Evolutionary conservation across 345 rosid species (phyloP).

Genomic region (Rhizophora apiculata): DNA sequence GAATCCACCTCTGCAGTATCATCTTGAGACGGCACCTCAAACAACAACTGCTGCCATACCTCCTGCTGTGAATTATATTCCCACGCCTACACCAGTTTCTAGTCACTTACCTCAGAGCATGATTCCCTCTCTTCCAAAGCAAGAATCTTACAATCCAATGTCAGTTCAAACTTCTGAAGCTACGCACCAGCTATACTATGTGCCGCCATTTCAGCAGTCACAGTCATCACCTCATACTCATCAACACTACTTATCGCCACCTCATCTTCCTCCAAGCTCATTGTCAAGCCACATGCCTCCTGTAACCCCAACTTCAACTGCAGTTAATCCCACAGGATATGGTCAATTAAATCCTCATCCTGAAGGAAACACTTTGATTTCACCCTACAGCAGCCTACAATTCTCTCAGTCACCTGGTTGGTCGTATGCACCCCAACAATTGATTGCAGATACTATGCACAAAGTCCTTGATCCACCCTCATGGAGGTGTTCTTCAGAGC

Average conservation of each 20-base stretch:
- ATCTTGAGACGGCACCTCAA: slow-evolving; percentile 13
- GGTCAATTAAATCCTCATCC: slow-evolving; percentile 12
- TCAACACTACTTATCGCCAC: slow-evolving; percentile 22
- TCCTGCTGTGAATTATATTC: slow-evolving; percentile 6
- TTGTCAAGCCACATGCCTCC: slow-evolving; percentile 22
- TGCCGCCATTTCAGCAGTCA: slow-evolving; percentile 17
- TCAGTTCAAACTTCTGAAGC: slow-evolving; percentile 15
- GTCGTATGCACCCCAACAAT: slow-evolving; percentile 11
- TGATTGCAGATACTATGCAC: slow-evolving; percentile 17
- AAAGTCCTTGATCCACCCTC: slow-evolving; percentile 23
- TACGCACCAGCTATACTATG: slow-evolving; percentile 18
- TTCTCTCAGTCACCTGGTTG: slow-evolving; percentile 24
- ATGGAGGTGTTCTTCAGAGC: slow-evolving; percentile 23
- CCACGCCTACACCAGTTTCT: slow-evolving; percentile 20
- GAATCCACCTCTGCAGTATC: slow-evolving; percentile 18
- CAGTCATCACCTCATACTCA: slow-evolving; percentile 20
- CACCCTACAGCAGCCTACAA: slow-evolving; percentile 21
- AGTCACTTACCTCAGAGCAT: slow-evolving; percentile 18
- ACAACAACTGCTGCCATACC: background rate
- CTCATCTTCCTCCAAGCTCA: slow-evolving; percentile 4
- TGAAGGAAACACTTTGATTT: slow-evolving; percentile 23
- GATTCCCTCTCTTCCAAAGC: slow-evolving; percentile 17
- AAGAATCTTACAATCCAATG: slow-evolving; percentile 20
- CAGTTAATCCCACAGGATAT: slow-evolving; percentile 18
- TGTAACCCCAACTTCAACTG: slow-evolving; percentile 20